phyloP scores from a whole-genome alignment of 2,329 filamentous ascomycete species.

The Emergomyces orientalis region DNA sequence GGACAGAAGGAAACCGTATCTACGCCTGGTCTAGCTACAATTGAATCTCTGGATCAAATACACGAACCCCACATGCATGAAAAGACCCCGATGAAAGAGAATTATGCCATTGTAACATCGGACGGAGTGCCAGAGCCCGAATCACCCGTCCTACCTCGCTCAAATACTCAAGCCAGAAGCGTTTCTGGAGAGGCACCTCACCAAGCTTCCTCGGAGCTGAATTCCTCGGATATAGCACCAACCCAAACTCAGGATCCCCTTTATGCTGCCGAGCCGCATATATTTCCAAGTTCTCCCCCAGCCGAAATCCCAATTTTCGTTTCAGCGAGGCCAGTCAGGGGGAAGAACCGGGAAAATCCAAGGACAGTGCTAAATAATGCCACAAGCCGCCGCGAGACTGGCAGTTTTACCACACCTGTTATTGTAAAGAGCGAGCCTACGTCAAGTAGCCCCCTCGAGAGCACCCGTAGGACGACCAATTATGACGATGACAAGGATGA shows the following conservation, averaged over 20 bases:
- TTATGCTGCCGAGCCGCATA: constrained; percentile 4
- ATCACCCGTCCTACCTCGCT: constrained; percentile 2
- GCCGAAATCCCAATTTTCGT: constrained; percentile 11
- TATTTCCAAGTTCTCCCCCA: constrained; percentile 10
- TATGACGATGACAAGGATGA: background rate
- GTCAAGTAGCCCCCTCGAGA: constrained; percentile 26
- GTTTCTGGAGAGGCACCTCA: background rate
- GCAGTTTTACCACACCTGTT: constrained; percentile 16
- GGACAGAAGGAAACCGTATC: background rate
- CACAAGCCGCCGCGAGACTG: constrained; percentile 4
- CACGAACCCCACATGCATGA: background rate
- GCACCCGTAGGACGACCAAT: background rate
- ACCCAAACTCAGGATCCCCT: constrained; percentile 16
- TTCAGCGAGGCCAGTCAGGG: constrained; percentile 17
- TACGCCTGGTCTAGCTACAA: background rate
- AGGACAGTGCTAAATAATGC: background rate
- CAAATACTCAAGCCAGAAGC: background rate
- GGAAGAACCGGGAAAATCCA: constrained; percentile 8
- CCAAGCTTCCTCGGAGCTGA: background rate
- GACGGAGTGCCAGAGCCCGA: background rate
- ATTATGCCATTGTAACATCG: background rate
- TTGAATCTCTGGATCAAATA: background rate
- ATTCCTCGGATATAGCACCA: constrained; percentile 3
- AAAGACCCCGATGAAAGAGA: background rate
- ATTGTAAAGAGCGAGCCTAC: constrained; percentile 30